phyloP scores from a whole-genome alignment of 345 rosid species.

The Erysimum cheiranthoides region DNA sequence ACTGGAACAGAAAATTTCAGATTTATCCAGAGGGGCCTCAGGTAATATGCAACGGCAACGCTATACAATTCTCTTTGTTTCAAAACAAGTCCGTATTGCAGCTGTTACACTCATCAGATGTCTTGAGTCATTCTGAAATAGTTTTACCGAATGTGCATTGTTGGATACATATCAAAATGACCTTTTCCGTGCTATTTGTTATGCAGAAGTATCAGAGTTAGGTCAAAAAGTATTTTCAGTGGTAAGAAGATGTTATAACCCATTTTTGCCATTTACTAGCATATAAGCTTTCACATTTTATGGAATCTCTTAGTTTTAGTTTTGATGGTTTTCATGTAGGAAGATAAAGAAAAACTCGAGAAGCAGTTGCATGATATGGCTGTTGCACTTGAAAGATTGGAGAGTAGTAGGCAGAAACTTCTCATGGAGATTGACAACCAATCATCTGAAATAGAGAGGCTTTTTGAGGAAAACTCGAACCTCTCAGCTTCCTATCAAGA shows the following conservation, averaged over 20 bases:
- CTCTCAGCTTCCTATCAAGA: slow-evolving; percentile 76
- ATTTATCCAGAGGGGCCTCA: slow-evolving; percentile 52
- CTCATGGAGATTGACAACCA: slow-evolving; percentile 95
- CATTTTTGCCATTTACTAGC: slow-evolving; percentile 19
- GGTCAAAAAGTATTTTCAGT: slow-evolving; percentile 56
- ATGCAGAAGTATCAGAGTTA: slow-evolving; percentile 53
- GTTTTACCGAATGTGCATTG: slow-evolving; percentile 6
- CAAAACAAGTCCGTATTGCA: background rate
- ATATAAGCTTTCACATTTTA: slow-evolving; percentile 16
- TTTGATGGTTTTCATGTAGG: slow-evolving; percentile 55
- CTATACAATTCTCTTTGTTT: slow-evolving; percentile 9
- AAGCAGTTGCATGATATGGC: slow-evolving; percentile 96
- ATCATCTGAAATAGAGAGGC: slow-evolving; percentile 93
- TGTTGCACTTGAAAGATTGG: slow-evolving; percentile 87
- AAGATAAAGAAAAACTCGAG: slow-evolving; percentile 85
- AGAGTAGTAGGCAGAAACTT: slow-evolving; percentile 95
- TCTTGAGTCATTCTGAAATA: background rate
- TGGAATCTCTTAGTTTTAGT: slow-evolving; percentile 1
- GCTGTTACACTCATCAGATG: slow-evolving; percentile 1
- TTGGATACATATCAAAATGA: slow-evolving; percentile 25
- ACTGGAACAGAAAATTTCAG: slow-evolving; percentile 68
- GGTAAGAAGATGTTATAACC: slow-evolving; percentile 54
- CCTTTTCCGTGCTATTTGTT: slow-evolving; percentile 17
- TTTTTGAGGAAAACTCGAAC: slow-evolving; percentile 86
- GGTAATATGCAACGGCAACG: slow-evolving; percentile 48